Percentiles rank a stretch among this genome's conserved stretches.
Evolutionary conservation across 2,329 filamentous ascomycete species (phyloP).

Genomic region (Elsinoe fawcettii): DNA sequence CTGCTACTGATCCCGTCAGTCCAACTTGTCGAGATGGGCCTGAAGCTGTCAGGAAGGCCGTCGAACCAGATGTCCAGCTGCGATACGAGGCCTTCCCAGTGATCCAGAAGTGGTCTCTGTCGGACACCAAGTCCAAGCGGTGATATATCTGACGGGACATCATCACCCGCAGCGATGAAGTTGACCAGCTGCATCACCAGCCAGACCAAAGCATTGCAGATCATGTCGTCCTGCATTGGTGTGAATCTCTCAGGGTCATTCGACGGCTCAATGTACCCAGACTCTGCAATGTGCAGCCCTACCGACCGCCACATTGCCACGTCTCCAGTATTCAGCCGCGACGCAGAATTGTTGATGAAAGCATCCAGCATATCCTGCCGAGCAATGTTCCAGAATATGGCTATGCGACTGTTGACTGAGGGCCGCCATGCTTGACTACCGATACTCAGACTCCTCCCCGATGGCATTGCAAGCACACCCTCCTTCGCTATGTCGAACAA

Average conservation of each 20-base stretch:
- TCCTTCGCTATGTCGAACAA: slow-evolving; percentile 50
- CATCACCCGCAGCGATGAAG: slow-evolving; percentile 52
- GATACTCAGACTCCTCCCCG: slow-evolving; percentile 1
- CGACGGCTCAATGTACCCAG: slow-evolving; percentile 44
- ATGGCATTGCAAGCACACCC: slow-evolving; percentile 39
- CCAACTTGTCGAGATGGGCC: slow-evolving; percentile 40
- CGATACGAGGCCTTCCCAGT: slow-evolving; percentile 48
- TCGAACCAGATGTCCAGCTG: slow-evolving; percentile 52
- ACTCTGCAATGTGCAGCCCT: slow-evolving; percentile 50
- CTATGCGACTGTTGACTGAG: slow-evolving; percentile 46
- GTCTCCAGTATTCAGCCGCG: slow-evolving; percentile 55
- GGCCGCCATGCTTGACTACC: slow-evolving; percentile 1
- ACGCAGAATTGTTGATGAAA: slow-evolving; percentile 55
- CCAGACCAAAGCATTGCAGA: slow-evolving; percentile 58
- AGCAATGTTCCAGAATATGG: slow-evolving; percentile 61
- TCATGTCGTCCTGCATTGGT: slow-evolving; percentile 55
- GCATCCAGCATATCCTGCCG: slow-evolving; percentile 58
- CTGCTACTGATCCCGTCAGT: slow-evolving; percentile 8
- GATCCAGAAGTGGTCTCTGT: slow-evolving; percentile 43
- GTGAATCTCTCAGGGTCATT: slow-evolving; percentile 40
- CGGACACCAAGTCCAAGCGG: slow-evolving; percentile 39
- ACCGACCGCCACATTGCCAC: slow-evolving; percentile 57
- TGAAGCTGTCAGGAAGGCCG: slow-evolving; percentile 53
- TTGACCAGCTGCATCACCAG: slow-evolving; percentile 60
- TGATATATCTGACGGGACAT: slow-evolving; percentile 34